phyloP scores from a whole-genome alignment of 2,329 filamentous ascomycete genomes.

The Calonectria honghensis region DNA sequence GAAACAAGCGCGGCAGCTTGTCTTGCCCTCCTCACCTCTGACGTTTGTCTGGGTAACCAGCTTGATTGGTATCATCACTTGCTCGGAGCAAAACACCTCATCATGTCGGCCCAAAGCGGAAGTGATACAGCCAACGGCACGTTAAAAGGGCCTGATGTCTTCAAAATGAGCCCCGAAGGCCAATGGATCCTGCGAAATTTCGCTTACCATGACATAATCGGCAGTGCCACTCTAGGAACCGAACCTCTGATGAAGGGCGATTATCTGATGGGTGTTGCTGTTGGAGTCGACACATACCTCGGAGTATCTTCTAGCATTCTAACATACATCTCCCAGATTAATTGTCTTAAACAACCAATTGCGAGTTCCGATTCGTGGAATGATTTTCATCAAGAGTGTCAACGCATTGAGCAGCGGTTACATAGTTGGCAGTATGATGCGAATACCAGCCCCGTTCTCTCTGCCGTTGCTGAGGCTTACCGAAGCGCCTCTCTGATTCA shows the following conservation, averaged over 20 bases:
- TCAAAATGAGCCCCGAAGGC: constrained; percentile 28
- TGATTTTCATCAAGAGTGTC: background rate
- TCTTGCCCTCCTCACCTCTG: constrained; percentile 21
- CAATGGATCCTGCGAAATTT: constrained; percentile 34
- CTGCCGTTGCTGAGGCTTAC: constrained; percentile 9
- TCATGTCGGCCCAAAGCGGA: background rate
- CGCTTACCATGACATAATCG: constrained; percentile 38
- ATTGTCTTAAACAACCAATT: background rate
- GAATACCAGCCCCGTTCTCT: background rate
- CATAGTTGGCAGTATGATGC: background rate
- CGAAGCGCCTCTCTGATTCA: constrained; percentile 16
- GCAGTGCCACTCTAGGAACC: constrained; percentile 24
- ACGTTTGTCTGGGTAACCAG: constrained; percentile 20
- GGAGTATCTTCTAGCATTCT: constrained; percentile 24
- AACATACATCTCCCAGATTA: constrained; percentile 14
- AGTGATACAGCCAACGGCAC: background rate
- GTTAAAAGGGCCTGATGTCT: constrained; percentile 10
- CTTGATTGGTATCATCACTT: constrained; percentile 32
- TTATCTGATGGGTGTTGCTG: constrained; percentile 21
- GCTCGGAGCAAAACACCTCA: constrained; percentile 14
- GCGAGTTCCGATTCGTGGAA: background rate
- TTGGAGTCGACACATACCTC: constrained; percentile 28
- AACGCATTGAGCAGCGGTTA: background rate
- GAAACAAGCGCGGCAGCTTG: constrained; percentile 27
- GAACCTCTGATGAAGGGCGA: constrained; percentile 8